Conservation (phyloP, 306 rosid species). For the Ceratonia siliqua region DNA sequence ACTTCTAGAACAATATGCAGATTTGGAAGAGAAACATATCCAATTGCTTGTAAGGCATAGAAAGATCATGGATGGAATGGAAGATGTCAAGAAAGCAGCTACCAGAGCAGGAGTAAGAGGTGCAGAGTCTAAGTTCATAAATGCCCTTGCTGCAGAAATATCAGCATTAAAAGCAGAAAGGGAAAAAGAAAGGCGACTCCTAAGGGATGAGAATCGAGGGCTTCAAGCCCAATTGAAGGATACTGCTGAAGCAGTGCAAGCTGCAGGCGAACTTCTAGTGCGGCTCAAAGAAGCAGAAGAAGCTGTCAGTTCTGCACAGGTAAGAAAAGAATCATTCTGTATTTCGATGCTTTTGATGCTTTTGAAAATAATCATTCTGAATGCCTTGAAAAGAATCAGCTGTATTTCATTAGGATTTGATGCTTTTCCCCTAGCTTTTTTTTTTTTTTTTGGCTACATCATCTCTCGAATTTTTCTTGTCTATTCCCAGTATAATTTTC, state of each 20-base stretch:
- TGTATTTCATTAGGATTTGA: constrained; percentile 4
- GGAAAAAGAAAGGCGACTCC: constrained; percentile 80
- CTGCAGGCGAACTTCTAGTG: constrained; percentile 95
- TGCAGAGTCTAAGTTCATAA: constrained; percentile 89
- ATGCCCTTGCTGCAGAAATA: constrained; percentile 95
- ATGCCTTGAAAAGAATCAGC: background rate
- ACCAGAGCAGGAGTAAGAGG: constrained; percentile 93
- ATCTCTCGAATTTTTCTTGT: background rate
- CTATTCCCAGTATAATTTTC: background rate
- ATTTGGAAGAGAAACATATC: constrained; percentile 95
- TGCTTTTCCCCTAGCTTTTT: background rate
- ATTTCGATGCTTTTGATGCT: constrained; percentile 1
- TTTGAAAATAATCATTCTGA: too few species aligned
- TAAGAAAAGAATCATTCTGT: constrained; percentile 36
- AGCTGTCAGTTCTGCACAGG: constrained; percentile 78
- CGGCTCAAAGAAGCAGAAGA: constrained; percentile 95
- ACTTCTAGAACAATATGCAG: constrained; percentile 89
- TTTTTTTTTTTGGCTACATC: background rate
- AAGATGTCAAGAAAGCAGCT: constrained; percentile 94
- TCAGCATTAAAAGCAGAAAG: constrained; percentile 81
- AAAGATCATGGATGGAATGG: constrained; percentile 82
- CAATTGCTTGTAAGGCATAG: constrained; percentile 85
- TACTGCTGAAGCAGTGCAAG: constrained; percentile 98
- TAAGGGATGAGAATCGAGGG: constrained; percentile 89
- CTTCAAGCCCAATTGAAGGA: constrained; percentile 93